A percentile compares a stretch with the other conserved stretches of the same genome.
Evolutionary conservation across 2,329 filamentous ascomycete species (phyloP).

Genomic region (Talaromyces piceae): DNA sequence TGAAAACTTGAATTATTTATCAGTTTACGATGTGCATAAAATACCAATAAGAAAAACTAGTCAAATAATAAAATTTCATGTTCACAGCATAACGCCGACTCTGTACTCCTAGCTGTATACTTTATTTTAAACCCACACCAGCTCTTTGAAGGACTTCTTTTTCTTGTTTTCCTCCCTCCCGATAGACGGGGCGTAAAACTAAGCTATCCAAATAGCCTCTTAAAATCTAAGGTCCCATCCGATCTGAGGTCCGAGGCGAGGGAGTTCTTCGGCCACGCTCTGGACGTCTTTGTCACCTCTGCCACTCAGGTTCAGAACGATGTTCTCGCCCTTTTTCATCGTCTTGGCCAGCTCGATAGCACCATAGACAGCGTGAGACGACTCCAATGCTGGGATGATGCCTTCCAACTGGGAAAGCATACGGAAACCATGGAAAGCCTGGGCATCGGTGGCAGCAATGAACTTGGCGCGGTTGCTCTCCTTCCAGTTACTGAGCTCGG

Average conservation of each 20-base stretch:
- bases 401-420: slow-evolving; percentile 82
- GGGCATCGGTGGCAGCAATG: slow-evolving; percentile 80
- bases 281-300: slow-evolving; percentile 98
- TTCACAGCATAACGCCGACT: neutral
- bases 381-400: slow-evolving; percentile 93
- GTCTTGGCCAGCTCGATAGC: slow-evolving; percentile 86
- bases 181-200: no score
- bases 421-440: slow-evolving; percentile 83
- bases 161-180: neutral
- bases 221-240: slow-evolving; percentile 48
- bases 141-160: neutral
- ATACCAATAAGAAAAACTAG: neutral
- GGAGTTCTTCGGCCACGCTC: slow-evolving; percentile 91
- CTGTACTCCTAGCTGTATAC: neutral
- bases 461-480: slow-evolving; percentile 80
- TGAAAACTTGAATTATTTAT: neutral
- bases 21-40: neutral
- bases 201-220: neutral
- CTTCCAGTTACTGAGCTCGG: slow-evolving; percentile 89
- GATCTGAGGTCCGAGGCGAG: slow-evolving; percentile 80
- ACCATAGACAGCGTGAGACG: slow-evolving; percentile 84
- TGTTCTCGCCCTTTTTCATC: slow-evolving; percentile 78
- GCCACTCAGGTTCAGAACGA: slow-evolving; percentile 90
- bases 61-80: neutral
- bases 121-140: neutral